Percentiles rank a stretch among this genome's conserved stretches.
Evolutionary conservation across 2,329 filamentous ascomycete species (phyloP).

Genomic region (Atkinsonella hypoxylon): DNA sequence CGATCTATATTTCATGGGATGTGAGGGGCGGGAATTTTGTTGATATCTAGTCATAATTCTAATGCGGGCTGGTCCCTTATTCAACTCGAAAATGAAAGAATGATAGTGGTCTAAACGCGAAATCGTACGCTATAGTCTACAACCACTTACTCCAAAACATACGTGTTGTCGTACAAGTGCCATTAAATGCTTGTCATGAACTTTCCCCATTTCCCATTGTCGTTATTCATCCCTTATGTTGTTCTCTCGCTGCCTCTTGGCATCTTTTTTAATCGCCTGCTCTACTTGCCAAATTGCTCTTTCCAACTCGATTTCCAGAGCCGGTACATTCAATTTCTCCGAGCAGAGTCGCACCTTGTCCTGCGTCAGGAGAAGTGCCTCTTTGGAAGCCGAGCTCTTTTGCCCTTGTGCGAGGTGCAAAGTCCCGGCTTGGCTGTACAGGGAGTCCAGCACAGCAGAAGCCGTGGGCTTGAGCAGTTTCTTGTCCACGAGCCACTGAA

Average conservation of each 20-base stretch:
- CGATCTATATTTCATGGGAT: too few relatives aligned
- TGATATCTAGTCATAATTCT: too few relatives aligned
- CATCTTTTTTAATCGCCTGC: slow-evolving; percentile 29
- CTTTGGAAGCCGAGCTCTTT: slow-evolving; percentile 7
- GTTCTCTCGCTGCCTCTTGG: not conserved
- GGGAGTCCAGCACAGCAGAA: slow-evolving; percentile 56
- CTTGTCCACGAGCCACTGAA: slow-evolving; percentile 69
- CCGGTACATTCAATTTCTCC: slow-evolving; percentile 52
- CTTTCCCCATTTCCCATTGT: slow-evolving; percentile 2
- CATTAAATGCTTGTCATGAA: too few relatives aligned
- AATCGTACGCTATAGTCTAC: too few relatives aligned
- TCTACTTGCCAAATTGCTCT: slow-evolving; percentile 66
- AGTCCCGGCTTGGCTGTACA: slow-evolving; percentile 47
- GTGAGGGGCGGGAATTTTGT: too few relatives aligned
- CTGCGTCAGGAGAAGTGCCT: slow-evolving; percentile 33
- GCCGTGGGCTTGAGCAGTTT: slow-evolving; percentile 55
- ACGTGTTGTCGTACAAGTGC: too few relatives aligned
- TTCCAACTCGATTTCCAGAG: slow-evolving; percentile 61
- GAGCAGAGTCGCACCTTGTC: slow-evolving; percentile 46
- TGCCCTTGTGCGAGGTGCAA: not conserved
- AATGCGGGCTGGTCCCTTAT: too few relatives aligned
- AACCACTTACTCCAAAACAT: too few relatives aligned
- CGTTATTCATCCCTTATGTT: not conserved
- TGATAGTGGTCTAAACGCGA: too few relatives aligned
- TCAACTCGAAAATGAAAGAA: too few relatives aligned